Evolutionary conservation across 495 filamentous ascomycete genomes (phyloP).

Genomic region (Rostrohypoxylon terebratum): DNA sequence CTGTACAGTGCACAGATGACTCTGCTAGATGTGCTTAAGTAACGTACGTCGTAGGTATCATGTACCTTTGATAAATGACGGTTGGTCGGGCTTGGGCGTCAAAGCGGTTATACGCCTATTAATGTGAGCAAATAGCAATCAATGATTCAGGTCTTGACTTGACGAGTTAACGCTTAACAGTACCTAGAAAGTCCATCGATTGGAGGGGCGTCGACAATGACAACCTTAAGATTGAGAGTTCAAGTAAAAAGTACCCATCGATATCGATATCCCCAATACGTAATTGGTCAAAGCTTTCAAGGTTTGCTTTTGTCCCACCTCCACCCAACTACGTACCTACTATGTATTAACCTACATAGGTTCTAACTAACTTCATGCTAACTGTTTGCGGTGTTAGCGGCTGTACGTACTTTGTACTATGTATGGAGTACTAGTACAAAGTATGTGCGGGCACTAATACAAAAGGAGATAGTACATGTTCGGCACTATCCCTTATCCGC

Average conservation of each 20-base stretch:
- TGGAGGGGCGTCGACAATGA: neutral
- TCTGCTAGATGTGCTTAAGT: neutral
- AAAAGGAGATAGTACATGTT: slow-evolving; percentile 3
- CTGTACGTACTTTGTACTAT: no score
- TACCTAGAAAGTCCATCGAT: neutral
- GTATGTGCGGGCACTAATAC: slow-evolving; percentile 22
- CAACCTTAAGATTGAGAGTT: slow-evolving; percentile 3
- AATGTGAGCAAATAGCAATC: slow-evolving; percentile 19
- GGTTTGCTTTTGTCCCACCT: neutral
- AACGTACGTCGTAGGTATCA: neutral
- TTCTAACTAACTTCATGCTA: slow-evolving; percentile 1
- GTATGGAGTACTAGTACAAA: no score
- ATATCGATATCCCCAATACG: slow-evolving; percentile 36
- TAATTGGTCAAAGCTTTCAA: slow-evolving; percentile 44
- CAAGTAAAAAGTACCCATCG: slow-evolving; percentile 2
- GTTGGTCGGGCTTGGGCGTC: slow-evolving; percentile 27
- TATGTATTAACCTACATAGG: no score
- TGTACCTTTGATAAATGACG: slow-evolving; percentile 22
- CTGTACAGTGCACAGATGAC: no score
- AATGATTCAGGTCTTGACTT: slow-evolving; percentile 20
- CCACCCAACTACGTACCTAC: neutral
- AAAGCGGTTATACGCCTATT: slow-evolving; percentile 12
- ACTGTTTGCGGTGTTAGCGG: slow-evolving; percentile 16
- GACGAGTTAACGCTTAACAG: slow-evolving; percentile 1
- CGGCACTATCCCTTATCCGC: neutral